Evolutionary conservation across 495 filamentous ascomycete species (phyloP).

Genomic region (Penicillium fimorum): DNA sequence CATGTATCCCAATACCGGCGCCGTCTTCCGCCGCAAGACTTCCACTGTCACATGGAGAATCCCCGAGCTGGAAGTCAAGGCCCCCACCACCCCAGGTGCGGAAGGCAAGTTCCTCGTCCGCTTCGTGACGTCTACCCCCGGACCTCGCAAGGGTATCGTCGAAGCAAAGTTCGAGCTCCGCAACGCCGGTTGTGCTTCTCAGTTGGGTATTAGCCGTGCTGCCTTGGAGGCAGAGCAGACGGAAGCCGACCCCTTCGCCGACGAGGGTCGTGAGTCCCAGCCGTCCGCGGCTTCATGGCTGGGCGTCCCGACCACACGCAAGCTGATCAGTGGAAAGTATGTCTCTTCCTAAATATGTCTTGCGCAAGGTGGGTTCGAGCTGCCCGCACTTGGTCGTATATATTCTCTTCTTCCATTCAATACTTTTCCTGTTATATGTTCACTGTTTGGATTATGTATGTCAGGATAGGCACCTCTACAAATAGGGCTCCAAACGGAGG

Average conservation of each 20-base stretch:
- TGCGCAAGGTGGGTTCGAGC: not conserved
- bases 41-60: slow-evolving; percentile 87
- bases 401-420: slow-evolving; percentile 1
- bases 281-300: slow-evolving; percentile 60
- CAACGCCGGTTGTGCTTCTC: slow-evolving; percentile 53
- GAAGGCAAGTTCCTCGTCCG: slow-evolving; percentile 75
- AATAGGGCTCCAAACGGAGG: not conserved
- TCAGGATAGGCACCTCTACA: not conserved
- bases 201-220: slow-evolving; percentile 58
- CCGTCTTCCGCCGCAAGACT: slow-evolving; percentile 79
- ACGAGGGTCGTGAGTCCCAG: slow-evolving; percentile 48
- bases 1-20: slow-evolving; percentile 49
- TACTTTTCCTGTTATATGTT: slow-evolving; percentile 1
- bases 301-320: slow-evolving; percentile 67
- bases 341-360: slow-evolving; percentile 29
- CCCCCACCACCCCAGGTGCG: slow-evolving; percentile 25
- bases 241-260: slow-evolving; percentile 65
- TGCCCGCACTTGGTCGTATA: slow-evolving; percentile 13
- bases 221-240: slow-evolving; percentile 28
- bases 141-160: slow-evolving; percentile 71
- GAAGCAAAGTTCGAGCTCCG: slow-evolving; percentile 80
- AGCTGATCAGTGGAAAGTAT: slow-evolving; percentile 78
- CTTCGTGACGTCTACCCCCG: slow-evolving; percentile 70
- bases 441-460: not conserved
- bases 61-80: slow-evolving; percentile 68